Evolutionary conservation across 2,329 filamentous ascomycete genomes (phyloP), one percentile per base, ranked within the genome.

Genomic region (Scortechinia acanthostroma): DNA sequence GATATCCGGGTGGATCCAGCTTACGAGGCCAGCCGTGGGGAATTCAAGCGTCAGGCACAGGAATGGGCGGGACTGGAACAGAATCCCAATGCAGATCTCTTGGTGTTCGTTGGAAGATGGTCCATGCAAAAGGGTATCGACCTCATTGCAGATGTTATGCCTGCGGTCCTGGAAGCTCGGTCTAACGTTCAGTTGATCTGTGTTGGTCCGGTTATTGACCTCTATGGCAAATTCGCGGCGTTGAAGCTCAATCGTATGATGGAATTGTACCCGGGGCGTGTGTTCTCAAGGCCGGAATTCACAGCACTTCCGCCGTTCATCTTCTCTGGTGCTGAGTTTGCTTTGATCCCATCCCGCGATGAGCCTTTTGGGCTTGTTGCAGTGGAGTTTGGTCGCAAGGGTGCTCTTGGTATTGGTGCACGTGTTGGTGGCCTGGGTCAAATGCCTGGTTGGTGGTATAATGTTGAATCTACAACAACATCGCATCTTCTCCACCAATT

Each of bases 361-460:
- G 81, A 86, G 58, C 81, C 81, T 0, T 86, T 85, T 51, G 81
- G 81, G 43, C 64, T 85, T 22, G 81, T 86, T 4, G 81, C 80
- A 22, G 80, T 85, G 40, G 80, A 85, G 53, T 85, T 85, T 51
- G 80, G 80, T 46, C 70, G 81, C 20, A 84, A 85, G 57, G 81
- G 80, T 52, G 81, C 80, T 17, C 68, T 85, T 37, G 80, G 80
- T 52, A 77, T 85, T 46, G 81, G 80, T 42, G 77, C 80, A 28
- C 70, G 79, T 45, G 81, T 85, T 28, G 80, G 80, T 51, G 81
- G 80, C 45, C 68, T 85, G 19, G 79, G 80, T n/a, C 76, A 82
- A 55, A 84, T 85, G 80, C 81, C 81, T 17, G 81, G 81, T 20
- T 84, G 80, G 74, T 85, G 80, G 80, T 85, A 77, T 57, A 83